Evolutionary conservation across 202 grass and related monocot species (phyloP).

Genomic region (Schoenoplectus tabernaemontani): DNA sequence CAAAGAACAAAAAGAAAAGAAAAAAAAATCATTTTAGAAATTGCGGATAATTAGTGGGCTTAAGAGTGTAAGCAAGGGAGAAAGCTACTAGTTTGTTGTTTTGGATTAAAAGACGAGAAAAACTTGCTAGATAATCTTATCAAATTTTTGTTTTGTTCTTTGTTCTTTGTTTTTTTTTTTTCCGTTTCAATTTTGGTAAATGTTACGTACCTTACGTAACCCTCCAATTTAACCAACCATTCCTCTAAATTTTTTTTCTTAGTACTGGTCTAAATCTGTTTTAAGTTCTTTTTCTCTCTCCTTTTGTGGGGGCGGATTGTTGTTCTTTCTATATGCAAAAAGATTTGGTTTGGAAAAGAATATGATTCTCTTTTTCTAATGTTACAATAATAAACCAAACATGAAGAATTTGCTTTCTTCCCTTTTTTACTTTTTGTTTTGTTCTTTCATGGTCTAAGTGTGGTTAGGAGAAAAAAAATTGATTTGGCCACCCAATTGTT

Average conservation of each 20-base stretch:
- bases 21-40: not conserved
- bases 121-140: not conserved
- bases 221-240: not conserved
- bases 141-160: not conserved
- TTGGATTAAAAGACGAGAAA: not conserved
- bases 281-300: not conserved
- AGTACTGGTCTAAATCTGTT: not conserved
- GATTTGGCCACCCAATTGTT: slow-evolving; percentile 2
- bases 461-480: not conserved
- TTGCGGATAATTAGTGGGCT: not conserved
- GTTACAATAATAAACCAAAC: slow-evolving; percentile 14
- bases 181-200: not conserved
- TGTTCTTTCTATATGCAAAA: not conserved
- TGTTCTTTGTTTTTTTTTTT: not conserved
- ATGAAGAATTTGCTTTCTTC: slow-evolving; percentile 4
- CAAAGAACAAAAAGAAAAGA: too few relatives aligned
- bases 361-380: slow-evolving; percentile 15
- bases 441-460: slow-evolving; percentile 5
- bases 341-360: slow-evolving; percentile 15
- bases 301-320: not conserved
- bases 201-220: not conserved
- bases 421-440: slow-evolving; percentile 9
- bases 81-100: not conserved
- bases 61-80: not conserved
- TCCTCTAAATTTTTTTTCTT: not conserved